Evolutionary conservation across 768 basidiomycete genomes (phyloP).

Genomic region (Calocybe gangraenosa): DNA sequence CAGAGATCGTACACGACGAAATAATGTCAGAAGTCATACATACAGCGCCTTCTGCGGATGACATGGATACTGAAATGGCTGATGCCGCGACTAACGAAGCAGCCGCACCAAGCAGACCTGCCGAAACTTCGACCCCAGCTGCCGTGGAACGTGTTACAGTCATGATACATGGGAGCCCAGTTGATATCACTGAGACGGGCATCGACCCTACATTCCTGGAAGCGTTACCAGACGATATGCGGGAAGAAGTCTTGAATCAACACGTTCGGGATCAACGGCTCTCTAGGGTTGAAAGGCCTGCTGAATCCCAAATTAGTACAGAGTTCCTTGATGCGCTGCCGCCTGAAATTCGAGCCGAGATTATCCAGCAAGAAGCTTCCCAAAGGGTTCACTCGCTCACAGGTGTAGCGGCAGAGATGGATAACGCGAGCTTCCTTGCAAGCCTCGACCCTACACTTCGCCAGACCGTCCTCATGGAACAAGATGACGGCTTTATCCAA

Average conservation of each 20-base stretch:
- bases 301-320: slow-evolving; percentile 85
- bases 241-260: slow-evolving; percentile 96
- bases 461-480: slow-evolving; percentile 86
- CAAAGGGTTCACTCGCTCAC: slow-evolving; percentile 69
- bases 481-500: slow-evolving; percentile 81
- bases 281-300: slow-evolving; percentile 65
- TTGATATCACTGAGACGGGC: slow-evolving; percentile 98
- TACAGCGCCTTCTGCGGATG: slow-evolving; percentile 10
- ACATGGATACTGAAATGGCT: slow-evolving; percentile 48
- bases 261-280: slow-evolving; percentile 91
- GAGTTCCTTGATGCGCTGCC: slow-evolving; percentile 97
- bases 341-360: slow-evolving; percentile 94
- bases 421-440: slow-evolving; percentile 88
- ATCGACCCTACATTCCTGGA: slow-evolving; percentile 98
- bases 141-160: slow-evolving; percentile 74
- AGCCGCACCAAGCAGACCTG: slow-evolving; percentile 17
- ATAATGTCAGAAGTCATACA: slow-evolving; percentile 28
- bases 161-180: slow-evolving; percentile 84
- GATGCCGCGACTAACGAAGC: slow-evolving; percentile 30
- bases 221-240: slow-evolving; percentile 97
- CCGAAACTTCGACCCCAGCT: slow-evolving; percentile 21
- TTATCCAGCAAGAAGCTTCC: slow-evolving; percentile 89
- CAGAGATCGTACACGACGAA: slow-evolving; percentile 21
- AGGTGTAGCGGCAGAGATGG: slow-evolving; percentile 67
- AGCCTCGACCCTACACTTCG: slow-evolving; percentile 87